Percentiles rank a stretch among this genome's conserved stretches.
Conservation (phyloP, 2,329 filamentous ascomycete species). For the Aspergillus neoniger region DNA sequence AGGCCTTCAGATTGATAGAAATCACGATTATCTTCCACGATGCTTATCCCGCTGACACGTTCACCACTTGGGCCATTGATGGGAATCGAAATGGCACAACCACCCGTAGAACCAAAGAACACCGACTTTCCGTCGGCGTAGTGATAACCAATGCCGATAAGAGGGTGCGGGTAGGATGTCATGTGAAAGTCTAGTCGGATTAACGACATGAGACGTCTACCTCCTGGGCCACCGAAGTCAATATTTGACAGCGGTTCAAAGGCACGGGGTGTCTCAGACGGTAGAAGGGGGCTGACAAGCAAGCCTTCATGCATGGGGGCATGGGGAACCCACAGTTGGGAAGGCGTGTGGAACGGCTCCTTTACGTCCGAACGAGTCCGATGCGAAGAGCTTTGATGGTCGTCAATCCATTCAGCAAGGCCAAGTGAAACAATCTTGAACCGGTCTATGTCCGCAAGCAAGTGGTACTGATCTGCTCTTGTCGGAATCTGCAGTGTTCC, state of each 20-base stretch:
- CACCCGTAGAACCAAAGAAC: conserved; percentile 8
- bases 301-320: conserved; percentile 9
- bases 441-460: conserved; percentile 12
- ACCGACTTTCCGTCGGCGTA: conserved; percentile 7
- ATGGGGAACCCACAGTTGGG: conserved; percentile 8
- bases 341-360: too few relatives aligned
- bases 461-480: neutral
- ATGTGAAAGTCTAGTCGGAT: conserved; percentile 12
- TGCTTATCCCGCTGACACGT: conserved; percentile 9
- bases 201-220: conserved; percentile 7
- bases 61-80: conserved; percentile 12
- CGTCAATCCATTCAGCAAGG: conserved; percentile 1
- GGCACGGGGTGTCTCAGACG: neutral
- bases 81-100: conserved; percentile 8
- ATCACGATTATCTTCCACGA: conserved; percentile 3
- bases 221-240: conserved; percentile 14
- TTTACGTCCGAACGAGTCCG: conserved; percentile 7
- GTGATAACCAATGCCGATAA: conserved; percentile 9
- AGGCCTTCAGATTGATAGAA: neutral
- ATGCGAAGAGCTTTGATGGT: neutral
- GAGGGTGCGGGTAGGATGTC: neutral
- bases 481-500: conserved; percentile 3
- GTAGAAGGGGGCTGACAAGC: neutral
- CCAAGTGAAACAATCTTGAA: conserved; percentile 16
- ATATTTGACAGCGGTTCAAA: conserved; percentile 16